Percentiles rank a stretch among this genome's conserved stretches.
phyloP scores from a whole-genome alignment of 495 filamentous ascomycete species.

The Neurospora sp. region DNA sequence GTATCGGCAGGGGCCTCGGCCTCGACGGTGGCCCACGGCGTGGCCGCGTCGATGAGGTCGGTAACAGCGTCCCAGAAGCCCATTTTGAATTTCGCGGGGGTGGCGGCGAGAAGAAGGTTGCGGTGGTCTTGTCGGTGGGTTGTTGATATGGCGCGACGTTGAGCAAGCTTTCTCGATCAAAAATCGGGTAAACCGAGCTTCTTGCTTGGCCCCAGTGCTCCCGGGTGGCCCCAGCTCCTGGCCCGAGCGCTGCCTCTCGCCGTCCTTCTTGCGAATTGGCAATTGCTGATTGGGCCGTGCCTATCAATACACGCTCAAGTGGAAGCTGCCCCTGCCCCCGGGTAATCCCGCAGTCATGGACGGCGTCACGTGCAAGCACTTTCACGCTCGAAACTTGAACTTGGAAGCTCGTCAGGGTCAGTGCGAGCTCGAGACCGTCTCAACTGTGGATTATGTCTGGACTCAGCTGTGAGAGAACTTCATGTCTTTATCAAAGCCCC shows the following conservation, averaged over 20 bases:
- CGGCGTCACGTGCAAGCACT: not conserved
- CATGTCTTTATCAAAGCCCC: not conserved
- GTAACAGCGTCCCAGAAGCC: constrained; percentile 46
- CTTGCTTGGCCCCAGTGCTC: not conserved
- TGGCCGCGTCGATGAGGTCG: constrained; percentile 44
- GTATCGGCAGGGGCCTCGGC: constrained; percentile 41
- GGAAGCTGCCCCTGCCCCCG: not conserved
- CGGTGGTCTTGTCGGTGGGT: not conserved
- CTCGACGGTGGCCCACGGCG: constrained; percentile 45
- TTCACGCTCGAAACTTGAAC: not conserved
- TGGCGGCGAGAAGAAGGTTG: not conserved
- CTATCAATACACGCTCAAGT: constrained; percentile 7
- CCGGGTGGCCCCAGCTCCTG: not conserved
- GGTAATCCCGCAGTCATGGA: not conserved
- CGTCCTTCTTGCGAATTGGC: not conserved
- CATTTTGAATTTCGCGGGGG: constrained; percentile 28
- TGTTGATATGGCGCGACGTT: constrained; percentile 23
- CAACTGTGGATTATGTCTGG: not conserved
- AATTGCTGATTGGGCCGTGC: not conserved
- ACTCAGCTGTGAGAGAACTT: not conserved
- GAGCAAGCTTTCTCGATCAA: constrained; percentile 17
- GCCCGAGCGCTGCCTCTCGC: not conserved
- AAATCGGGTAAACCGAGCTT: constrained; percentile 21
- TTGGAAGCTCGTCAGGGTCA: not conserved
- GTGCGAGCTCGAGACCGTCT: not conserved